Conservation (phyloP, 2,329 filamentous ascomycete genomes). For the Pseudogymnoascus sp. region DNA sequence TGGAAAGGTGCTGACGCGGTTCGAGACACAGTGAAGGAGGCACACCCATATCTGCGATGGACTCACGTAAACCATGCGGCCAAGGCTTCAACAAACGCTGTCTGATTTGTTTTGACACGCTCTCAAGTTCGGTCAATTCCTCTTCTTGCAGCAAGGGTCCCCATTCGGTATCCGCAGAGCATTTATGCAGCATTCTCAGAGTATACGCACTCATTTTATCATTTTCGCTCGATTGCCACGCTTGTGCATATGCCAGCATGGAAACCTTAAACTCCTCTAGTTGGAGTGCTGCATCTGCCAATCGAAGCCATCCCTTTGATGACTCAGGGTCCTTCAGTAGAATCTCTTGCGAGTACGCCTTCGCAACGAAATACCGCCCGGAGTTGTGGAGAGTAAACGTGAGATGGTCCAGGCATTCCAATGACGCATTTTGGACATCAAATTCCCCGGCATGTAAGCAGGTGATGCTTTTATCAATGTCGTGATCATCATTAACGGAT, state of each 20-base stretch:
- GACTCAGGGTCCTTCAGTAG: neutral
- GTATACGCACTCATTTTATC: neutral
- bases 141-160: neutral
- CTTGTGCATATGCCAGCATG: constrained; percentile 3
- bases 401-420: constrained; percentile 12
- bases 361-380: neutral
- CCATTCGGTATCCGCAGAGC: neutral
- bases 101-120: neutral
- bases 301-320: constrained; percentile 5
- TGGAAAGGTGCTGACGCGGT: neutral
- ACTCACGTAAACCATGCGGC: neutral
- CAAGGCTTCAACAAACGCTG: neutral
- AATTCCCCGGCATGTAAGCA: neutral
- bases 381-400: constrained; percentile 9
- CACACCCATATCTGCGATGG: neutral
- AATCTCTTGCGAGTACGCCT: neutral
- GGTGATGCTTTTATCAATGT: neutral
- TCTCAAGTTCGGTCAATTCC: neutral
- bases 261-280: constrained; percentile 1
- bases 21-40: constrained; percentile 1
- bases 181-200: neutral
- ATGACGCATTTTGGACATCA: neutral
- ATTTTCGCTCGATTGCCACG: neutral
- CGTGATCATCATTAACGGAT: neutral
- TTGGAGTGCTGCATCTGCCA: neutral